A percentile compares a stretch with the other conserved stretches of the same genome.
phyloP scores from a whole-genome alignment of 2,329 filamentous ascomycete species.

The Aphanoascus verrucosus region DNA sequence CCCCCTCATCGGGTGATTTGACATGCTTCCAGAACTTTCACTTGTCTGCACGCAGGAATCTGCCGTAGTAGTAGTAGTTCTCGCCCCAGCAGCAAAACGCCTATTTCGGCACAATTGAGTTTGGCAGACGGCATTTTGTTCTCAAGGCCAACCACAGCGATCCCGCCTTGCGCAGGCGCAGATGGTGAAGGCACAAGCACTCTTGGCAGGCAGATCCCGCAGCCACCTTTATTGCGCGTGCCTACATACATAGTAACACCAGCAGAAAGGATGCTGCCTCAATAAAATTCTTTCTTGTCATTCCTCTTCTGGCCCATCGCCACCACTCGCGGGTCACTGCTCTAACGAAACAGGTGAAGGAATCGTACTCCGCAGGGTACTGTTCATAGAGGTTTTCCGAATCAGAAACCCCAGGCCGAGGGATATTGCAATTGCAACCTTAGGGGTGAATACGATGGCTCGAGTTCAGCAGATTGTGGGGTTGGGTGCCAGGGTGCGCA shows the following conservation, averaged over 20 bases:
- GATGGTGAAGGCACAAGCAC: neutral
- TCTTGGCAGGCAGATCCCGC: constrained; percentile 1
- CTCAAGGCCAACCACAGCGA: neutral
- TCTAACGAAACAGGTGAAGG: no score
- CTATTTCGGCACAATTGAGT: no score
- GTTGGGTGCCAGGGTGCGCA: neutral
- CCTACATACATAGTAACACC: neutral
- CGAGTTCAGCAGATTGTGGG: neutral
- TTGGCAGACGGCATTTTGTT: no score
- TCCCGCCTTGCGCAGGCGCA: neutral
- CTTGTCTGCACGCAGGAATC: neutral
- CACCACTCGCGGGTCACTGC: no score
- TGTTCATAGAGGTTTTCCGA: no score
- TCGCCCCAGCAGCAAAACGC: no score
- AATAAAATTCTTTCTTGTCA: neutral
- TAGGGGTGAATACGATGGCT: neutral
- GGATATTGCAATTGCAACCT: constrained; percentile 7
- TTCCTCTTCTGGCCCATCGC: neutral
- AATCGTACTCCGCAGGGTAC: no score
- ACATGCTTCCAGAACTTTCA: neutral
- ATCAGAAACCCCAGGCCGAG: neutral
- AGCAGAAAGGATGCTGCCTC: neutral
- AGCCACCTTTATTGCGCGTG: neutral
- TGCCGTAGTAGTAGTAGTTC: no score
- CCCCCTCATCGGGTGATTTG: neutral